These are phyloP conservation scores for Cercospora citrullina DNA, from an alignment of 2,329 filamentous ascomycete genomes.

Conservation along the genomic window DNA sequence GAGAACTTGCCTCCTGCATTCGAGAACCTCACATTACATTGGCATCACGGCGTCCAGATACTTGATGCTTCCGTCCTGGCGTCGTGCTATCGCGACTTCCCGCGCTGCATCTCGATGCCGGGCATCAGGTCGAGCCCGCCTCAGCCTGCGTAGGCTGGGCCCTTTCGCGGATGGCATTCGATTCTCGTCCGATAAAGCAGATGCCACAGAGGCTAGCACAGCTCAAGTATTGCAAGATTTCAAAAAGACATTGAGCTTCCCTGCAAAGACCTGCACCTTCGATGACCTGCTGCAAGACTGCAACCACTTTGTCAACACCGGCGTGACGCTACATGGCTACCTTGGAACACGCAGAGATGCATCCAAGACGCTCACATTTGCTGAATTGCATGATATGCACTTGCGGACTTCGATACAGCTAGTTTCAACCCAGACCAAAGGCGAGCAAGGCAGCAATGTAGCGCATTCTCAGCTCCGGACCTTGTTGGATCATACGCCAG, in stretches of 20 bases:
- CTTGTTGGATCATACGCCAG: constrained; percentile 50
- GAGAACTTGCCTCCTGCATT: background rate
- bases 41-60: background rate
- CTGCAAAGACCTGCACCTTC: constrained; percentile 45
- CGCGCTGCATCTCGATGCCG: constrained; percentile 18
- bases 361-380: constrained; percentile 70
- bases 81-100: constrained; percentile 20
- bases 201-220: background rate
- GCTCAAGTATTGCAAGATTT: constrained; percentile 28
- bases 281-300: constrained; percentile 33
- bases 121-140: background rate
- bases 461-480: constrained; percentile 31
- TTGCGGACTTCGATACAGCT: constrained; percentile 44
- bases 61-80: constrained; percentile 33
- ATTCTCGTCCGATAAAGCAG: background rate
- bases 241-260: constrained; percentile 46
- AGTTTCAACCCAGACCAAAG: constrained; percentile 34
- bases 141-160: background rate
- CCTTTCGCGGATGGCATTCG: background rate
- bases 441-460: constrained; percentile 31
- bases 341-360: constrained; percentile 67
- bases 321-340: constrained; percentile 67
- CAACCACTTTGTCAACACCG: constrained; percentile 33
- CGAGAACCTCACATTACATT: background rate
- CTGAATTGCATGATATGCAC: constrained; percentile 52